Conservation (phyloP, 208 protist species). For the Herpetomonas muscarum region DNA sequence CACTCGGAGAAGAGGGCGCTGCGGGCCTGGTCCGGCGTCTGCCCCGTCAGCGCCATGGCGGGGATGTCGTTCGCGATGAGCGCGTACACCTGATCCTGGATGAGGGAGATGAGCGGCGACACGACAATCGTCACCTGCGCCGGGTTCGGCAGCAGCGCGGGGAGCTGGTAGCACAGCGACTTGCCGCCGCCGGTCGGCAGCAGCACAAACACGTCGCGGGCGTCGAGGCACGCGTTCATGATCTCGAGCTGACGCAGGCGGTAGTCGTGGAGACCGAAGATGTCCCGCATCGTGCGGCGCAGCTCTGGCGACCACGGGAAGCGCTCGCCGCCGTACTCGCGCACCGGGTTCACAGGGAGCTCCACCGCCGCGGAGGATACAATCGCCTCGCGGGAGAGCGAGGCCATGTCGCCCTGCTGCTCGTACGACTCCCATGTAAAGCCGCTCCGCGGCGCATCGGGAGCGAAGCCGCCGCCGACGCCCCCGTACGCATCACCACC, state of each 20-base stretch:
- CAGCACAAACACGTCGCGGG: slow-evolving; percentile 93
- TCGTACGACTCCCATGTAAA: slow-evolving; percentile 78
- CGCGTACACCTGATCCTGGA: slow-evolving; percentile 94
- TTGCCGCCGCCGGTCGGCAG: slow-evolving; percentile 95
- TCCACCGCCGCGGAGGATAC: slow-evolving; percentile 31
- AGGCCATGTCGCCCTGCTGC: slow-evolving; percentile 25
- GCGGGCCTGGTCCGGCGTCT: slow-evolving; percentile 50
- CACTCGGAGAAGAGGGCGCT: slow-evolving; percentile 71
- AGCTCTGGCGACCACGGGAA: slow-evolving; percentile 82
- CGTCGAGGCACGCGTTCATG: slow-evolving; percentile 92
- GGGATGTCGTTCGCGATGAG: slow-evolving; percentile 81
- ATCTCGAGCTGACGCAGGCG: slow-evolving; percentile 91
- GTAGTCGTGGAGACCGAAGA: slow-evolving; percentile 89
- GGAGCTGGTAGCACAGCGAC: slow-evolving; percentile 95
- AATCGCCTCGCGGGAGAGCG: slow-evolving; percentile 34
- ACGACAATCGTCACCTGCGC: slow-evolving; percentile 91
- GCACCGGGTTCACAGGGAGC: slow-evolving; percentile 66
- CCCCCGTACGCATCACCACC: not conserved
- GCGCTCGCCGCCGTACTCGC: slow-evolving; percentile 61
- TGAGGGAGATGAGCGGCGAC: slow-evolving; percentile 96
- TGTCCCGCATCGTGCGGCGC: slow-evolving; percentile 83
- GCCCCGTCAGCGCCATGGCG: slow-evolving; percentile 74
- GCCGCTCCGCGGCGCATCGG: slow-evolving; percentile 9
- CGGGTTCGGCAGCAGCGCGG: slow-evolving; percentile 84
- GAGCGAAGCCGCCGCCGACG: not conserved